phyloP scores from a whole-genome alignment of 768 basidiomycete species.

The Boletus edulis region DNA sequence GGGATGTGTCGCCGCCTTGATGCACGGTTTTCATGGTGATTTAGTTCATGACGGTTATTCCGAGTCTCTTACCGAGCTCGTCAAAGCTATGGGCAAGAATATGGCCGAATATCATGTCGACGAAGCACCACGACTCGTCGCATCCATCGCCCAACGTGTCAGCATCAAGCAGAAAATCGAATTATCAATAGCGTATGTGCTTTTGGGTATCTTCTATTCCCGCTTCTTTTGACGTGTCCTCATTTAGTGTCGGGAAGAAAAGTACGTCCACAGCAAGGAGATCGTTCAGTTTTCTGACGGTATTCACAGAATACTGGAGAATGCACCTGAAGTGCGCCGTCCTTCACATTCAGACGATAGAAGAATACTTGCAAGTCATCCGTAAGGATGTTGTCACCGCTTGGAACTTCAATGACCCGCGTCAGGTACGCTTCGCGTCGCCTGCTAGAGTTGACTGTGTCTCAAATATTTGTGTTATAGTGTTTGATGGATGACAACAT shows the following conservation, averaged over 20 bases:
- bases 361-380: constrained; percentile 11
- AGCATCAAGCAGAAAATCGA: constrained; percentile 16
- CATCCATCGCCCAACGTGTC: constrained; percentile 16
- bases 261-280: not conserved
- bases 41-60: constrained; percentile 4
- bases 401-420: constrained; percentile 16
- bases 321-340: constrained; percentile 1
- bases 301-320: constrained; percentile 10
- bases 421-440: constrained; percentile 1
- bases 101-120: constrained; percentile 6
- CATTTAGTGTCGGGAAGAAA: constrained; percentile 7
- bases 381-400: not conserved
- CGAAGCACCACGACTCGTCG: constrained; percentile 9
- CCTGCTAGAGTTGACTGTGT: not conserved
- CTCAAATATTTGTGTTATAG: not conserved
- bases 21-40: not conserved
- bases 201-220: not conserved
- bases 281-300: not conserved
- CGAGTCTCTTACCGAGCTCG: not conserved
- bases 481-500: constrained; percentile 3
- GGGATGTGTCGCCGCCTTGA: not conserved
- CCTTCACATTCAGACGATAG: constrained; percentile 4
- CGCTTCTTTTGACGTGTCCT: not conserved
- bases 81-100: not conserved
- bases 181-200: constrained; percentile 8